Conservation (phyloP, 345 rosid species). For the Arabidopsis arenosa region DNA sequence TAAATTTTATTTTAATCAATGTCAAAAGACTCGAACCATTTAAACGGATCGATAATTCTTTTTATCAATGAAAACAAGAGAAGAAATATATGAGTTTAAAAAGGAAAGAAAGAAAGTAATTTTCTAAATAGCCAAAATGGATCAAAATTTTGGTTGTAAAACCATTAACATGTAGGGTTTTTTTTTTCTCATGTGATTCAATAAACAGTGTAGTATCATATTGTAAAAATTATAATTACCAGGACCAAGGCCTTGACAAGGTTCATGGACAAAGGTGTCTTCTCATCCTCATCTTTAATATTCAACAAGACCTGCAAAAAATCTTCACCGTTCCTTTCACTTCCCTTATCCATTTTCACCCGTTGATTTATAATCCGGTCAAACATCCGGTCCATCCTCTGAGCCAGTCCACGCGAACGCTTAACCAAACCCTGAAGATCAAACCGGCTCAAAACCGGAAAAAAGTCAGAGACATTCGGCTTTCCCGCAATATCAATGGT, state of each 20-base stretch:
- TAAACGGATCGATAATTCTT: no score
- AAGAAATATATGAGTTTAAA: no score
- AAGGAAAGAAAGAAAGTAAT: no score
- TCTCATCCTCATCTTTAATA: background rate
- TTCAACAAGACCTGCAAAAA: background rate
- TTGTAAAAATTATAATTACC: background rate
- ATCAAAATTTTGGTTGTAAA: no score
- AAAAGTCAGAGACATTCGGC: constrained; percentile 59
- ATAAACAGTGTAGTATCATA: no score
- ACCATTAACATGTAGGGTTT: no score
- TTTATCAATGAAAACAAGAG: no score
- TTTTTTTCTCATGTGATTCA: no score
- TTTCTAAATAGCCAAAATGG: no score
- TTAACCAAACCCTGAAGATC: constrained; percentile 57
- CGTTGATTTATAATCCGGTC: constrained; percentile 49
- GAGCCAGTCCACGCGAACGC: constrained; percentile 37
- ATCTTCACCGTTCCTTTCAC: background rate
- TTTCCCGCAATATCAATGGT: background rate
- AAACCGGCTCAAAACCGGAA: constrained; percentile 53
- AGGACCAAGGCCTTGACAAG: background rate
- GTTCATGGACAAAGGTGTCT: background rate
- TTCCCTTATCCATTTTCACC: constrained; percentile 2
- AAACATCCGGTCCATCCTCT: constrained; percentile 50
- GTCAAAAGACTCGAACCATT: no score
- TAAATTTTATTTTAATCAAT: no score